Base-by-base conservation (phyloP, 306 rosid genomes). In the Arachis stenosperma region DNA sequence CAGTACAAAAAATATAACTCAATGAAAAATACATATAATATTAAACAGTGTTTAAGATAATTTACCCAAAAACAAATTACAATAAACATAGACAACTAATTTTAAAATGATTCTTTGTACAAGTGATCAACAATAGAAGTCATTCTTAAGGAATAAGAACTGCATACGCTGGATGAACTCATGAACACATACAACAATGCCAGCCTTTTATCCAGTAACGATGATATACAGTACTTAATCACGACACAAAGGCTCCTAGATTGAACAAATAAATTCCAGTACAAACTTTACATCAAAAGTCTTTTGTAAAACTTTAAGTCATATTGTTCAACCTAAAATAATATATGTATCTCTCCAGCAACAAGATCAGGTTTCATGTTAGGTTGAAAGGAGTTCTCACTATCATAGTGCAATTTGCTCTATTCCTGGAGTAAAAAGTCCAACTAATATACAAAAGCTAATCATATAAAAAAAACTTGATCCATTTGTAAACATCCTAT, bases 91-190 rank as follows among this genome's bases (percentile, higher is more conserved):
- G 27, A 22, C 27, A 22, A 22, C 27, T 22, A 22, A 22, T 22
- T 22, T 22, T 22, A 22, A 22, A 22, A 22, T 22, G 27, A 22
- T 22, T 22, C 27, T 22, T 22, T 22, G 27, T 22, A 22, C 27
- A 22, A 22, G 27, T 22, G 1, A 22, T 22, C 27, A 22, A 22
- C 27, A 22, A 22, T 22, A 22, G 27, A 22, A 22, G 27, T 22
- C 27, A 22, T 22, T 22, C 27, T 22, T 22, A 22, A 22, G 27
- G 27, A 22, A 22, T 22, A 22, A 22, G 27, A 1, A 22, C 27
- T 22, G 56, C 65, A 79, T 55, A 61, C 44, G 14, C 69, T 67
- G 70, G 6, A 47, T 78, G 58, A 77, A 43, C 52, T 70, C 71
- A 43, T 22, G 27, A 22, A 22, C 22, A 41, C 61, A 62, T 44